Conservation (phyloP, 208 protist genomes). For the Leptomonas pyrrhocoris region DNA sequence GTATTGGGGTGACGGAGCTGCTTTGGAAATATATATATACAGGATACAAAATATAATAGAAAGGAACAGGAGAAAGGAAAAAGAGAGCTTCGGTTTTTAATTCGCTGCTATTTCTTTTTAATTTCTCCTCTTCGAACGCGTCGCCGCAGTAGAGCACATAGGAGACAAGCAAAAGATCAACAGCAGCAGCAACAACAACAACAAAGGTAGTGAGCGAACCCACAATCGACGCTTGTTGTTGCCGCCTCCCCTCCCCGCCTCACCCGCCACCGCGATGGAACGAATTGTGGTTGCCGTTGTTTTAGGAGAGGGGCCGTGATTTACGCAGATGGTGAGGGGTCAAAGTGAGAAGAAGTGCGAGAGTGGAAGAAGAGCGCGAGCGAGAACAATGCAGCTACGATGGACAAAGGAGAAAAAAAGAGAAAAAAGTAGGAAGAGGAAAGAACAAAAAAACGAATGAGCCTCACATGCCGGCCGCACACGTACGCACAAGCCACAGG, state of each 20-base stretch:
- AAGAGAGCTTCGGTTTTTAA: not conserved
- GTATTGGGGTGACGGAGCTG: no score
- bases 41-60: not conserved
- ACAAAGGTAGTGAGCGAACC: constrained; percentile 1
- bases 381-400: not conserved
- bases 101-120: no score
- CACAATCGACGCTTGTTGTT: constrained; percentile 4
- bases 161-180: constrained; percentile 1
- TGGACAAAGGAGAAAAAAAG: constrained; percentile 11
- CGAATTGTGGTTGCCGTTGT: no score
- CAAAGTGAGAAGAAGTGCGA: no score
- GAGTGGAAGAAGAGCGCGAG: no score
- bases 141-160: not conserved
- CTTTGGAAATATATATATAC: not conserved
- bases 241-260: not conserved
- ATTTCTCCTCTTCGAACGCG: not conserved
- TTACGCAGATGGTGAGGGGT: no score
- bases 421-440: not conserved
- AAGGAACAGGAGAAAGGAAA: not conserved
- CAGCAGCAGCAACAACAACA: no score
- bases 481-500: not conserved
- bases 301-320: no score
- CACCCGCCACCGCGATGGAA: no score
- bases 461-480: no score
- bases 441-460: not conserved